Base-by-base conservation (phyloP, 2,329 filamentous ascomycete genomes). In the Zymoseptoria ardabiliae region DNA sequence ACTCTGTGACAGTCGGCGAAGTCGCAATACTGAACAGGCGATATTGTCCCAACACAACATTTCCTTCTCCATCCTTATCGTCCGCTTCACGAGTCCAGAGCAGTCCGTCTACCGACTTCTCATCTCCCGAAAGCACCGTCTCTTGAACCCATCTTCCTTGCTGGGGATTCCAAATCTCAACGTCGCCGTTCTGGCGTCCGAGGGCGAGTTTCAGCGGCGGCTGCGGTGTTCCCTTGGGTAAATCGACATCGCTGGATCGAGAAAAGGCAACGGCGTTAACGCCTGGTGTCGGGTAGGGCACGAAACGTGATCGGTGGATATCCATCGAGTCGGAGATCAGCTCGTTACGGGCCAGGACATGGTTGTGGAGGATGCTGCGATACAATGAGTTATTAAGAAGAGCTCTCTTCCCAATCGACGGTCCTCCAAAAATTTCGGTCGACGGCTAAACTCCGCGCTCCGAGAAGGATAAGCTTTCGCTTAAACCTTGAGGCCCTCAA, bases 221-320 rank as follows among this genome's bases (percentile, higher is more conserved):
- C 21, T 69, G 63, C 9, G 82, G 80, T 68, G 75, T 81, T 51
- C 63, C 62, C 19, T 61, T 35, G 20, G 61, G 62, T 54, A 62
- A 64, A 50, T 66, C 63, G 66, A 66, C 73, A 69, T 81, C 78
- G 65, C 74, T 78, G 20, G 88, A 81, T 73, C 96, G 90, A 5
- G 94, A 96, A 75, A 99, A 97, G 66, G 93, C 91, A 72, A 97
- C 84, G 64, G 91, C 88, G 77, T 96, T 97, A 76, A 99, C 97
- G 59, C 91, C 88, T 61, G 91, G 91, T 7, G 91, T 88, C 65
- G 91, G 91, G 76, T 90, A 97, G 49, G 90, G 89, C 68, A 99
- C 89, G 77, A 99, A 99, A 72, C 94, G 90, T 72, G 92, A 96
- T 70, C 94, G 90, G 79, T 99, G 94, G 73, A 99, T 88, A 77